phyloP scores from a whole-genome alignment of 1,284 basidiomycete genomes.

The Cutaneotrichosporon mucoides region DNA sequence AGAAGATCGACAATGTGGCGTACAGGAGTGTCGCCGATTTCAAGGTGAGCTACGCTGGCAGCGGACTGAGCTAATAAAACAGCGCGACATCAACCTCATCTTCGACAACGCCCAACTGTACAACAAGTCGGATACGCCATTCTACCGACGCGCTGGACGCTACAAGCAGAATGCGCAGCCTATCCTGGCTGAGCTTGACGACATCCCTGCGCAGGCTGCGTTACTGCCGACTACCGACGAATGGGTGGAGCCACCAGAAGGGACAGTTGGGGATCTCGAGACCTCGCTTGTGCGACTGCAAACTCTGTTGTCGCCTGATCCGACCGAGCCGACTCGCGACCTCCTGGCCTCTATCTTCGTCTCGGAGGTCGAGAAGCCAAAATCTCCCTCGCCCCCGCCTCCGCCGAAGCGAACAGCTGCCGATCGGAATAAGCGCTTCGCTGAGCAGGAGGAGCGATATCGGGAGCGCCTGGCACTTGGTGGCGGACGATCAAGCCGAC shows the following conservation, averaged over 20 bases:
- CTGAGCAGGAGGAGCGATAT: constrained; percentile 26
- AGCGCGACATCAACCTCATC: constrained; percentile 80
- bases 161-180: constrained; percentile 61
- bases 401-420: constrained; percentile 33
- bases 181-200: constrained; percentile 61
- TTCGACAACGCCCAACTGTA: constrained; percentile 81
- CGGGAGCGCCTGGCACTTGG: constrained; percentile 8
- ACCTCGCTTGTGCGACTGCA: constrained; percentile 54
- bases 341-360: constrained; percentile 65
- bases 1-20: constrained; percentile 68
- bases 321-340: constrained; percentile 48
- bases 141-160: constrained; percentile 67
- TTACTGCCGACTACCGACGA: neutral
- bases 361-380: constrained; percentile 61
- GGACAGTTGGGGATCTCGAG: constrained; percentile 62
- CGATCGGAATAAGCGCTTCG: constrained; percentile 16
- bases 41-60: no score
- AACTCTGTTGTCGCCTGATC: constrained; percentile 19
- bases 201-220: constrained; percentile 21
- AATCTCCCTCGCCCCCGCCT: constrained; percentile 56
- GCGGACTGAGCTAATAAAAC: no score
- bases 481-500: constrained; percentile 1
- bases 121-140: constrained; percentile 70
- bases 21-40: constrained; percentile 75
- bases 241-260: neutral